phyloP scores from a whole-genome alignment of 805 yeast genomes.

The Zygoascus bituminiphila region DNA sequence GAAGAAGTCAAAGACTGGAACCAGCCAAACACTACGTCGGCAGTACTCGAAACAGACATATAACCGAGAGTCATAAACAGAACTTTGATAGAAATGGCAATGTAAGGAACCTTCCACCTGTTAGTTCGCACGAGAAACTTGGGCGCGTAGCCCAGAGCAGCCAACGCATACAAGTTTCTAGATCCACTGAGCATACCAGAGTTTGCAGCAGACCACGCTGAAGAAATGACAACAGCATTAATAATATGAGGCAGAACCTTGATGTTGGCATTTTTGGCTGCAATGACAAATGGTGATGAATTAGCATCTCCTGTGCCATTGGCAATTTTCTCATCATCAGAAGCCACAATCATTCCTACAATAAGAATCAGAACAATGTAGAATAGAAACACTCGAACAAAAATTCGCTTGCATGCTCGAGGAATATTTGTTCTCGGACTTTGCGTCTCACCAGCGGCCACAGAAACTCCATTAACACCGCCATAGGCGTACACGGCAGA shows the following conservation, averaged over 20 bases:
- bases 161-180: conserved; percentile 63
- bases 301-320: conserved; percentile 41
- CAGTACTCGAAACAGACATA: conserved; percentile 53
- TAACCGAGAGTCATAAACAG: conserved; percentile 57
- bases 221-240: conserved; percentile 68
- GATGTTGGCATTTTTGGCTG: conserved; percentile 60
- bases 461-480: conserved; percentile 63
- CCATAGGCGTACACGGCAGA: conserved; percentile 62
- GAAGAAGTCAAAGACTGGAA: conserved; percentile 21
- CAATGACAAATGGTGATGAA: conserved; percentile 81
- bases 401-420: conserved; percentile 59
- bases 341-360: conserved; percentile 62
- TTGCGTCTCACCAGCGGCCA: conserved; percentile 66
- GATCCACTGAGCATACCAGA: conserved; percentile 72
- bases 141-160: conserved; percentile 71
- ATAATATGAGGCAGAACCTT: conserved; percentile 62
- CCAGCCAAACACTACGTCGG: conserved; percentile 53
- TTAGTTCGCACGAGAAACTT: conserved; percentile 54
- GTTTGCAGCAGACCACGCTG: conserved; percentile 76
- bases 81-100: conserved; percentile 44
- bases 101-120: conserved; percentile 62
- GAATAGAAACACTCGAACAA: conserved; percentile 59
- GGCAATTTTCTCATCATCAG: conserved; percentile 41
- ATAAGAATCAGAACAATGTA: conserved; percentile 54
- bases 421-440: conserved; percentile 65